Evolutionary conservation across 371 early-diverging fungal genomes (phyloP).

Genomic region (Mortierella sp.): DNA sequence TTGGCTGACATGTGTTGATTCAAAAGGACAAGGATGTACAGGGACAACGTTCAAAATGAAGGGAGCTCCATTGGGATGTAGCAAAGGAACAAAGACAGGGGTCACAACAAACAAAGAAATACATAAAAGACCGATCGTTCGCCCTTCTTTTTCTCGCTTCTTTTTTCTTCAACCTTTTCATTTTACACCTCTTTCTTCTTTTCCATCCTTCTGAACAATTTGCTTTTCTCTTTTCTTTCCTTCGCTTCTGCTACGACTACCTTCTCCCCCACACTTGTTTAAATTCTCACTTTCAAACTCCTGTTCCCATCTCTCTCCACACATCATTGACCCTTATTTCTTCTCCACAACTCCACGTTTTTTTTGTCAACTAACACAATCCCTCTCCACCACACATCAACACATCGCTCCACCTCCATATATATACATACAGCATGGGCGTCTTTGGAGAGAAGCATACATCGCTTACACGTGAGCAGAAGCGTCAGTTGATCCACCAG

Average conservation of each 20-base stretch:
- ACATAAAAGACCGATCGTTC: constrained; percentile 5
- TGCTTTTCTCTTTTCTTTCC: neutral
- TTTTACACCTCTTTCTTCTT: neutral
- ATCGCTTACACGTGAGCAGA: constrained; percentile 55
- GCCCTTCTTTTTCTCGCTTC: neutral
- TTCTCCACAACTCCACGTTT: neutral
- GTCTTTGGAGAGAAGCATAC: constrained; percentile 58
- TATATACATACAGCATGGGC: constrained; percentile 27
- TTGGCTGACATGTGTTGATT: constrained; percentile 44
- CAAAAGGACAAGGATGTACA: neutral
- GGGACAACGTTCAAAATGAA: neutral
- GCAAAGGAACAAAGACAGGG: neutral
- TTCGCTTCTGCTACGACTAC: neutral
- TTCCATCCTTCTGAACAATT: neutral
- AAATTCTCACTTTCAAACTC: neutral
- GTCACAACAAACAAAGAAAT: neutral
- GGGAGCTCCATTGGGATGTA: neutral
- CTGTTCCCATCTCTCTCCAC: neutral
- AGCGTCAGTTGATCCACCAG: constrained; percentile 54
- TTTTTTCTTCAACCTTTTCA: neutral
- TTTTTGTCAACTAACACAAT: neutral
- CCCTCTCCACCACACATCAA: neutral
- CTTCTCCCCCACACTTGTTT: neutral
- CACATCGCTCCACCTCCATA: neutral
- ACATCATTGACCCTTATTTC: neutral